Evolutionary conservation across 768 basidiomycete species (phyloP).

Genomic region (Ramaria rubella): DNA sequence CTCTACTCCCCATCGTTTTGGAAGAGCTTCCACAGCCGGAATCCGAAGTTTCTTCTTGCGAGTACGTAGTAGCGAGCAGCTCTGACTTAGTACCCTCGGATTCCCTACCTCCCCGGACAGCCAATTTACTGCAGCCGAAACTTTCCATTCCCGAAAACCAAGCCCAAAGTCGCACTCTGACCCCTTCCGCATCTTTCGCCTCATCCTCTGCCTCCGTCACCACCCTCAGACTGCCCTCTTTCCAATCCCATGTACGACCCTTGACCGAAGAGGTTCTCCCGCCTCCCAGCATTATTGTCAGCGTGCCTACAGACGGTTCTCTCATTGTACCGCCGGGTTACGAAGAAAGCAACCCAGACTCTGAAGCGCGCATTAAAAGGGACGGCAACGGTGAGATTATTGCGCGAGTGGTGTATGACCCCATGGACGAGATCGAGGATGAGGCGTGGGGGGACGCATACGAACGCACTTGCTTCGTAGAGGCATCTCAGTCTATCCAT

Average conservation of each 20-base stretch:
- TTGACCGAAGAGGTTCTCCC: neutral
- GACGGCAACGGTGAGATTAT: neutral
- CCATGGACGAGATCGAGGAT: neutral
- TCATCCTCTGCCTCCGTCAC: neutral
- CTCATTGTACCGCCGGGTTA: neutral
- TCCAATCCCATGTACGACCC: neutral
- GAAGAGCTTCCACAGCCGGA: neutral
- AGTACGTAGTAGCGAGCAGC: neutral
- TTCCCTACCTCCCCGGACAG: neutral
- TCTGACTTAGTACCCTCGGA: neutral
- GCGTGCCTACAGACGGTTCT: neutral
- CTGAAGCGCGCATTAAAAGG: neutral
- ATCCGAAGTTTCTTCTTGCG: neutral
- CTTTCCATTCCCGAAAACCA: neutral
- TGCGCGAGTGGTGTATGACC: neutral
- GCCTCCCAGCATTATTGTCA: neutral
- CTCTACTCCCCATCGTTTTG: neutral
- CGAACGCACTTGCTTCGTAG: neutral
- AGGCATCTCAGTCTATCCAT: neutral
- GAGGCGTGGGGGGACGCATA: neutral
- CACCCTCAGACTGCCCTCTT: neutral
- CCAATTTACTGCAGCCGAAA: too few species aligned
- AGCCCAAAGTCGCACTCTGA: neutral
- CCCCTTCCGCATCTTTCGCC: neutral
- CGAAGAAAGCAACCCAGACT: neutral